Evolutionary conservation across 257 asterid species (phyloP), one percentile per base, ranked within the genome.

Genomic region (Salvia rosmarinus): DNA sequence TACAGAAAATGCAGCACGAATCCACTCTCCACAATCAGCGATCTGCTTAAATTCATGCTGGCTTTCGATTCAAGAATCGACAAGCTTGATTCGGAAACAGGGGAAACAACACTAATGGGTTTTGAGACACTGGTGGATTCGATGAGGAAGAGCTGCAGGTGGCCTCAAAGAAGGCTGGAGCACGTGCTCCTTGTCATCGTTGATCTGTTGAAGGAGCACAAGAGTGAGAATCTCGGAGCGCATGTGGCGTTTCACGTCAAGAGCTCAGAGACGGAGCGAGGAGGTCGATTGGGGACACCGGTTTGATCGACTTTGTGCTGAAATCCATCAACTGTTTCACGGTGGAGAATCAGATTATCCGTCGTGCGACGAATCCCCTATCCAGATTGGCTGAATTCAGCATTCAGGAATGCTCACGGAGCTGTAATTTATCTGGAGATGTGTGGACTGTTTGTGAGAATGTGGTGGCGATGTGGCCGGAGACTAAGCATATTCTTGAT

Each of bases 281-380:
- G 51, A 79, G 79, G 64, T 66, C 81, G 13, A 80, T 92, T 17
- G 98, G 98, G 28, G 98, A 92, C 77, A 91, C 96, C 12, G 96
- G 98, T 66, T 77, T 92, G 86, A 92, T 92, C 34, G 98, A 89
- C 77, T 92, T 83, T 61, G 96, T 92, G 71, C 88, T 89, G 12
- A 92, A 89, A 64, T 89, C 94, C 9, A 82, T 92, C 79, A 85
- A 74, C 52, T 83, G 89, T 57, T 82, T 92, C 62, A 70, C 70
- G 9, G 56, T 85, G 69, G 92, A 85, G 37, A 78, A 84, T 76
- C 82, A 71, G 16, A 37, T 86, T 55, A 73, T 92, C 64, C 71
- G 89, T 17, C 91, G 98, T 17, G 64, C 80, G 0, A 63, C 76
- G 57, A 84, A 85, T 77, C 83, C 88, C 19, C 64, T 68, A 10